Conservation (phyloP, 2,329 filamentous ascomycete genomes). For the Phaeosphaeriaceae sp. region DNA sequence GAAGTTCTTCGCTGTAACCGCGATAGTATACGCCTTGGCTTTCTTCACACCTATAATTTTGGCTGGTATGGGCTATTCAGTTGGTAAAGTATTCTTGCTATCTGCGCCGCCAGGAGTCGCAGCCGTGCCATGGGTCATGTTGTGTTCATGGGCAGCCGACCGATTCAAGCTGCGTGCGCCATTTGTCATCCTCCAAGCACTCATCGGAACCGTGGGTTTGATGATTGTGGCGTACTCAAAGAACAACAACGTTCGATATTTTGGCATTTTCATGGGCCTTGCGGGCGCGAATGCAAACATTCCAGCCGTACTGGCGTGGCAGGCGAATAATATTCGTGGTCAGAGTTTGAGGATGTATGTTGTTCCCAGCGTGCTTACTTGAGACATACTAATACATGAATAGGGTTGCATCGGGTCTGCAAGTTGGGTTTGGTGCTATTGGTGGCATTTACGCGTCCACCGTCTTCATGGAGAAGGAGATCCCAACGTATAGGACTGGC, state of each 20-base stretch:
- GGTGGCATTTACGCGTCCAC: slow-evolving; percentile 40
- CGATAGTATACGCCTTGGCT: slow-evolving; percentile 23
- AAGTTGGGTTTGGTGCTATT: slow-evolving; percentile 40
- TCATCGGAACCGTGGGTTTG: slow-evolving; percentile 55
- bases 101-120: slow-evolving; percentile 33
- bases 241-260: slow-evolving; percentile 51
- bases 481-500: slow-evolving; percentile 30
- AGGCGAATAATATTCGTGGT: slow-evolving; percentile 17
- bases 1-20: slow-evolving; percentile 22
- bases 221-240: slow-evolving; percentile 52
- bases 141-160: slow-evolving; percentile 29
- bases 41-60: slow-evolving; percentile 36
- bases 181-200: slow-evolving; percentile 27
- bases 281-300: slow-evolving; percentile 60
- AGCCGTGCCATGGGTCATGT: slow-evolving; percentile 28
- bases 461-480: slow-evolving; percentile 39
- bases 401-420: slow-evolving; percentile 37
- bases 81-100: slow-evolving; percentile 28
- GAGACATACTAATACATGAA: not conserved
- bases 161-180: slow-evolving; percentile 25
- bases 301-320: slow-evolving; percentile 49
- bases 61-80: slow-evolving; percentile 27
- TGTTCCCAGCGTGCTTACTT: not conserved
- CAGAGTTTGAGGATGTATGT: slow-evolving; percentile 22
- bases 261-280: slow-evolving; percentile 55